Evolutionary conservation across 2,329 filamentous ascomycete genomes (phyloP), one percentile per base, ranked within the genome.

Genomic region (Talaromyces sp.): DNA sequence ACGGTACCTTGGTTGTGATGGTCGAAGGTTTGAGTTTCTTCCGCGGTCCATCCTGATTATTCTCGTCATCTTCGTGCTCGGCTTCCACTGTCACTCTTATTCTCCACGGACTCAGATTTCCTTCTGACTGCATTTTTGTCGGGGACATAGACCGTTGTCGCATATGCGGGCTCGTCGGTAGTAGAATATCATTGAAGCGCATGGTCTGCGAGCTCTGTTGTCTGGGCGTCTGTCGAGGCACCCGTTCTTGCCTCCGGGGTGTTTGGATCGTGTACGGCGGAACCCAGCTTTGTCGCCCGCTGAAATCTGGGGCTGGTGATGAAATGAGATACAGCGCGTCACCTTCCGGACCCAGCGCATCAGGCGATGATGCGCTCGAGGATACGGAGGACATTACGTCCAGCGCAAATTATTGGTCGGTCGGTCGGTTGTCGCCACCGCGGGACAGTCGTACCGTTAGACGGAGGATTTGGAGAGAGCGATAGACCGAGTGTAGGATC

Each of bases 31-130:
- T 65, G 6, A 69, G 66, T 41, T 72, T 72, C 70, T 75, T 79
- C 67, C 72, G 73, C 63, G 72, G 70, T 27, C 73, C 71, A 52
- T 71, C 73, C 22, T 64, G 71, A 33, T 43, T 25, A 50, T 72
- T 67, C 56, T 75, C 72, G 45, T 73, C 69, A 41, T 73, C 75
- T 37, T 77, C 78, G 61, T 82, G 79, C 50, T 80, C 80, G 22
- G 80, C 80, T 70, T 82, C 80, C 41, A 82, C 75, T 0, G 80
- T 82, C 27, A 82, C 79, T 52, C 79, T 75, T 65, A 82, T 82
- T 63, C 79, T 78, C 80, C 80, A 82, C 33, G 80, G 80, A 68
- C 80, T 82, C 15, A 78, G 70, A 70, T 80, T 79, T 8, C 74
- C 76, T 9, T 78, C 78, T 11, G 72, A 69, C 50, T 73, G 73